A percentile compares a stretch with the other conserved stretches of the same genome.
These are phyloP conservation scores for Panellus pusillus DNA, from an alignment of 768 basidiomycete species.

Conservation along the genomic window DNA sequence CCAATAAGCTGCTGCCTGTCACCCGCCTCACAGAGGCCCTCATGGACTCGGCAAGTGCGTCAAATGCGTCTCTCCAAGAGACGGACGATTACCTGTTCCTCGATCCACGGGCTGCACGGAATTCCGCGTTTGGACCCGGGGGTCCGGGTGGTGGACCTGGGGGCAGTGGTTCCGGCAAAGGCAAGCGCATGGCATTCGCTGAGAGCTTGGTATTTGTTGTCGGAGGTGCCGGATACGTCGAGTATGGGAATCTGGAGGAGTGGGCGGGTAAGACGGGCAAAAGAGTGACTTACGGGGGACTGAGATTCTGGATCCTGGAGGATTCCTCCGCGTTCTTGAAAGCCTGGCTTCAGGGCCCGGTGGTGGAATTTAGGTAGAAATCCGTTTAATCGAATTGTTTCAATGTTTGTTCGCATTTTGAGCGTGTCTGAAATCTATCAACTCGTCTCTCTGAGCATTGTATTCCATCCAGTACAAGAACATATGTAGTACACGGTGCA, in stretches of 20 bases:
- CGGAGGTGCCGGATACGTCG: constrained; percentile 95
- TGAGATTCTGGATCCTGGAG: constrained; percentile 88
- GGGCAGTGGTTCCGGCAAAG: constrained; percentile 43
- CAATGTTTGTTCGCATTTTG: neutral
- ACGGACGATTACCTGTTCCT: constrained; percentile 96
- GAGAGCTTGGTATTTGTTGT: constrained; percentile 94
- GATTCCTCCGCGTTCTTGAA: constrained; percentile 75
- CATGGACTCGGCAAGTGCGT: constrained; percentile 95
- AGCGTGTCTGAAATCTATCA: too few species aligned
- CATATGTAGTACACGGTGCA: constrained; percentile 1
- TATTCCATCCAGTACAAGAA: neutral
- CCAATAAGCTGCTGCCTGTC: constrained; percentile 89
- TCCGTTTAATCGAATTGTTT: constrained; percentile 2
- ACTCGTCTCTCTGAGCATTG: neutral
- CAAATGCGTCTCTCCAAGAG: constrained; percentile 91
- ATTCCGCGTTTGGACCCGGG: constrained; percentile 52
- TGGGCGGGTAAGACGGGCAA: constrained; percentile 86
- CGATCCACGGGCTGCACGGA: constrained; percentile 82
- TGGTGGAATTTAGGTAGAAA: neutral
- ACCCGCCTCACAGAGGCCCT: constrained; percentile 93
- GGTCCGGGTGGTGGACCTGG: constrained; percentile 48
- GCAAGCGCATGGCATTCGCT: constrained; percentile 70
- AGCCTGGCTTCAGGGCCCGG: constrained; percentile 39
- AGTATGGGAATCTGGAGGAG: constrained; percentile 95
- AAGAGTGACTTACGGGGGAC: constrained; percentile 94